phyloP scores from a whole-genome alignment of 345 rosid species.

The Toxicodendron radicans region DNA sequence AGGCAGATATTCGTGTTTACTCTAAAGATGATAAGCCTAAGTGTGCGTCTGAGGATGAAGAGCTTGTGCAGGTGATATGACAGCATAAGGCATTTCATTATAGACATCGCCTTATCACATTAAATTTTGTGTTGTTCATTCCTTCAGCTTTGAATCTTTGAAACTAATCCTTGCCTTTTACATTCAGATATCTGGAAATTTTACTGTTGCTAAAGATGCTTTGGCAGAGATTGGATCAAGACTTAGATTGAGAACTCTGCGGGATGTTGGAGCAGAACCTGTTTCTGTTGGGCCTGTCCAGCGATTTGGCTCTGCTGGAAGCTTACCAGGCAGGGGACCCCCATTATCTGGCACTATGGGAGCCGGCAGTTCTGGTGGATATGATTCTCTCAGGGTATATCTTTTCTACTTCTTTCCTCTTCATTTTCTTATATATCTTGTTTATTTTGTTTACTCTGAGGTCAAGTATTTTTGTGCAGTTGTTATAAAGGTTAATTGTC shows the following conservation, averaged over 20 bases:
- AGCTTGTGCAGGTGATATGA: conserved; percentile 54
- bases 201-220: conserved; percentile 54
- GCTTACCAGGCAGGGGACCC: conserved; percentile 32
- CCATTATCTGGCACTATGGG: conserved; percentile 29
- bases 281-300: conserved; percentile 32
- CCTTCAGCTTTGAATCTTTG: conserved; percentile 6
- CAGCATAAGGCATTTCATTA: neutral
- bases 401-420: neutral
- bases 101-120: neutral
- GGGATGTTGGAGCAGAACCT: conserved; percentile 44
- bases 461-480: neutral
- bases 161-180: conserved; percentile 20
- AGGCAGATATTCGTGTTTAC: conserved; percentile 56
- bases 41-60: conserved; percentile 58
- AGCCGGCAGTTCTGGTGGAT: conserved; percentile 38
- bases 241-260: conserved; percentile 48
- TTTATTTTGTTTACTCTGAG: neutral
- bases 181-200: conserved; percentile 56
- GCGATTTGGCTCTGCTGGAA: conserved; percentile 35
- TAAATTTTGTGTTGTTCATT: conserved; percentile 2
- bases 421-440: neutral
- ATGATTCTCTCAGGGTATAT: conserved; percentile 42
- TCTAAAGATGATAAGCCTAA: conserved; percentile 57
- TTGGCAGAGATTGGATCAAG: conserved; percentile 53
- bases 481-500: neutral